Evolutionary conservation across 306 rosid genomes (phyloP), one percentile per base, ranked within the genome.

Genomic region (Oxytropis ochrocephala): DNA sequence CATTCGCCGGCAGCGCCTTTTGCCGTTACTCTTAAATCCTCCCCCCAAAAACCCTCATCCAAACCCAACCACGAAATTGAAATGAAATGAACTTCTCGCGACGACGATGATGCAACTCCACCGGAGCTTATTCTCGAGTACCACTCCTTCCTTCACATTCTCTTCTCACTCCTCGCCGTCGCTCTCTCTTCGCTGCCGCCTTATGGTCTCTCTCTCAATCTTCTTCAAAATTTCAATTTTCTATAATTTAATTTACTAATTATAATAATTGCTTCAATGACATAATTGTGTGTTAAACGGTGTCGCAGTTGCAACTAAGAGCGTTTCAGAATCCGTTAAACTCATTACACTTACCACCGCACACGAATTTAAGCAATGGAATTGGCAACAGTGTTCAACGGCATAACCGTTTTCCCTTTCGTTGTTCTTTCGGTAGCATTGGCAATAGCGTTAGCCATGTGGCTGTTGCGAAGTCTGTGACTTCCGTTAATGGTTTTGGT

Each of bases 231-330:
- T 0, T 17, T 4, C 10, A 11, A 47, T 74, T 38, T 46, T 2
- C 5, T 78, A n/a, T 9, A 1, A 8, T 57, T 49, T 12, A n/a
- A 18, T 44, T 17, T 11, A 2, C 29, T 24, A 24, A 24, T 21
- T 27, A n/a, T n/a, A n/a, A n/a, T n/a, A 10, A 13, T 16, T 47
- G 30, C 11, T 17, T 50, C 9, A 49, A 30, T 62, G 43, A 29
- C 27, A 7, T 74, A 11, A 18, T 69, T 29, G 14, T 36, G 8
- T 27, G 19, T 42, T 18, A 14, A 42, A 27, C 81, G 80, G 13
- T 67, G 52, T 67, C 49, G 42, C 87, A 85, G 89, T 50, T 88
- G 80, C 97, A 90, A 75, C 75, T 82, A 71, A 84, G 72, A 69
- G 81, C 65, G 19, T 75, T 85, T 64, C 82, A 82, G 51, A 72